Conservation (phyloP, 129 eudicot genomes). For the Centrapalus pauciflorus region DNA sequence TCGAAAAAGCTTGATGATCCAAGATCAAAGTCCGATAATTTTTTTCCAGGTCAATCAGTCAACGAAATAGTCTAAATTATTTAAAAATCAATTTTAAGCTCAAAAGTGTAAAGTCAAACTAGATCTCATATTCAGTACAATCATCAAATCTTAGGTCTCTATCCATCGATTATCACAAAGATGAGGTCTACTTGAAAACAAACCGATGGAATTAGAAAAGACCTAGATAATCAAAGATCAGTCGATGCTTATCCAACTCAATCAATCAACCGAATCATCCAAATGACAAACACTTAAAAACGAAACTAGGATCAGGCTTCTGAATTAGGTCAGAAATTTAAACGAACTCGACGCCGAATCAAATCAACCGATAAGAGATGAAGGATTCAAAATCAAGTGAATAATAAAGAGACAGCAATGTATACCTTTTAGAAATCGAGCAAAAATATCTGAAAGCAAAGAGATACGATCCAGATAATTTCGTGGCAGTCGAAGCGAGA, state of each 20-base stretch:
- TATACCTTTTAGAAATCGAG: conserved; percentile 13
- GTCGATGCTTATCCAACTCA: neutral
- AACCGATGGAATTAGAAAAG: neutral
- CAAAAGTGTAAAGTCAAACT: neutral
- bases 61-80: neutral
- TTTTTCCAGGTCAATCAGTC: conserved; percentile 10
- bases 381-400: neutral
- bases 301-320: neutral
- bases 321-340: neutral
- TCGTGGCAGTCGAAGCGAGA: neutral
- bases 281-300: neutral
- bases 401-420: conserved; percentile 5
- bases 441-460: conserved; percentile 7
- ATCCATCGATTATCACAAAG: neutral
- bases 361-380: neutral
- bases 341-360: neutral
- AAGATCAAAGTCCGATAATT: conserved; percentile 1
- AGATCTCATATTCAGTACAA: neutral
- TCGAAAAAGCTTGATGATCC: too few species aligned
- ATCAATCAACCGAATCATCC: neutral
- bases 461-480: neutral
- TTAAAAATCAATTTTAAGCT: neutral
- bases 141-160: neutral
- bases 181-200: neutral
- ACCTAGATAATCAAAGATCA: neutral